Evolutionary conservation across 1,284 basidiomycete species (phyloP).

Genomic region (Apiotrichum gracile): DNA sequence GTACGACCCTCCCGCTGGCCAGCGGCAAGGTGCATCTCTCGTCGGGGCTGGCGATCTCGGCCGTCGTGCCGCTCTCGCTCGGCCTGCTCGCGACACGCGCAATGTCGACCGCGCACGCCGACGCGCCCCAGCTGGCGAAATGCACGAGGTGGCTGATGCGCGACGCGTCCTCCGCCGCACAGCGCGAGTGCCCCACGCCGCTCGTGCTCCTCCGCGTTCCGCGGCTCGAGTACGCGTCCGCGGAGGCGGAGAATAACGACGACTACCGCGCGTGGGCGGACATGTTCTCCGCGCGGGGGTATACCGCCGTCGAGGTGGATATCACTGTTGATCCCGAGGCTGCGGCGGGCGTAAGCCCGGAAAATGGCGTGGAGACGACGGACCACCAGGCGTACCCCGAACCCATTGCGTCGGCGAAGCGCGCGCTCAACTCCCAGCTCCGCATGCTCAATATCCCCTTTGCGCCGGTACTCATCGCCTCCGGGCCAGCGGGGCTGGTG

Average conservation of each 20-base stretch:
- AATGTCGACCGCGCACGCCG: neutral
- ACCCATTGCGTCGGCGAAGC: conserved; percentile 27
- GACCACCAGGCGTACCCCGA: conserved; percentile 1
- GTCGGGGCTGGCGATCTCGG: neutral
- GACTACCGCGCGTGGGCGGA: conserved; percentile 46
- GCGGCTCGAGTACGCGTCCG: conserved; percentile 12
- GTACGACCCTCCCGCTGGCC: neutral
- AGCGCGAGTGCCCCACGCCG: conserved; percentile 38
- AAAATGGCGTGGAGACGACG: neutral
- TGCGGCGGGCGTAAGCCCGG: neutral
- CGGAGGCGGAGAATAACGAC: neutral
- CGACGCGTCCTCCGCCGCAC: conserved; percentile 22
- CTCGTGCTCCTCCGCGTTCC: conserved; percentile 33
- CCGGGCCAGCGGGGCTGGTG: conserved; percentile 52
- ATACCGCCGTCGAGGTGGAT: conserved; percentile 57
- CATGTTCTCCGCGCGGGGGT: conserved; percentile 57
- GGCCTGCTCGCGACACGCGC: neutral
- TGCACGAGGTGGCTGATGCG: conserved; percentile 34
- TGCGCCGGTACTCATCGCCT: conserved; percentile 59
- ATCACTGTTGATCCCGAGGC: conserved; percentile 38
- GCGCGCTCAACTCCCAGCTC: conserved; percentile 33
- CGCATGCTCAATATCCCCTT: conserved; percentile 55
- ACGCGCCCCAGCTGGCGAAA: neutral
- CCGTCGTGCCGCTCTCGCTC: neutral
- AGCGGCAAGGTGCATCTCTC: neutral